Base-by-base conservation (phyloP, 768 basidiomycete species). In the Sistotremastrum niveocremeum region DNA sequence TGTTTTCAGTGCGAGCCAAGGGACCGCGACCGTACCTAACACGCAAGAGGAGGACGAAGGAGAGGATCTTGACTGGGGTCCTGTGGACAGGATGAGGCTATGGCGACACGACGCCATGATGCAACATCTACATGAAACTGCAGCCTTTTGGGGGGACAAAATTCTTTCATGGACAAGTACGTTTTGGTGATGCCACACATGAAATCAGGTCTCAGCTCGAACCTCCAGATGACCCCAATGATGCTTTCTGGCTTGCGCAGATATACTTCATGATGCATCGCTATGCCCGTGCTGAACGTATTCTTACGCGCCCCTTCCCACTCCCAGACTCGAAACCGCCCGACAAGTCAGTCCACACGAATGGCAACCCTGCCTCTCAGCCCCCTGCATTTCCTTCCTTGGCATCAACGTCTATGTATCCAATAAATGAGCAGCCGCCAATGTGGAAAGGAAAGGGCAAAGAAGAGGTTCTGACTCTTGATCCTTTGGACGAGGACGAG, bases 201-300 rank as follows among this genome's bases (percentile, higher is more conserved):
- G 35, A 4, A 28, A 42, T 11, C 28, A 37, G 47, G 32, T 51
- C 29, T 30, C 29, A 9, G 12, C 33, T 7, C 11, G 20, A 47
- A 34, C 32, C 35, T 11, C 2, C 55, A 94, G 94, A 81, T 51
- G 89, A 98, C 56, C 83, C 91, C 32, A 95, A 97, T 59, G 95
- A 99, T 62, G 95, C 91, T 8, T 98, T 99, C 64, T 99, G 95
- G 95, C 77, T 99, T 20, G 93, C 95, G 3, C 95, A 99, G 61
- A 89, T 86, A 0, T 90, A 91, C 62, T 99, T 98, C 61, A 84
- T 93, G 70, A 91, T 84, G 3, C 81, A 93, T 55, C 88, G 95
- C 50, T 98, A 94, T 63, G 81, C 89, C 6, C 85, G 93, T 41
- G 93, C 95, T 7, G 90, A 97, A 61, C 77, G 83, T 40, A 70